phyloP scores from a whole-genome alignment of 805 yeast genomes.

The Candida railenensis region DNA sequence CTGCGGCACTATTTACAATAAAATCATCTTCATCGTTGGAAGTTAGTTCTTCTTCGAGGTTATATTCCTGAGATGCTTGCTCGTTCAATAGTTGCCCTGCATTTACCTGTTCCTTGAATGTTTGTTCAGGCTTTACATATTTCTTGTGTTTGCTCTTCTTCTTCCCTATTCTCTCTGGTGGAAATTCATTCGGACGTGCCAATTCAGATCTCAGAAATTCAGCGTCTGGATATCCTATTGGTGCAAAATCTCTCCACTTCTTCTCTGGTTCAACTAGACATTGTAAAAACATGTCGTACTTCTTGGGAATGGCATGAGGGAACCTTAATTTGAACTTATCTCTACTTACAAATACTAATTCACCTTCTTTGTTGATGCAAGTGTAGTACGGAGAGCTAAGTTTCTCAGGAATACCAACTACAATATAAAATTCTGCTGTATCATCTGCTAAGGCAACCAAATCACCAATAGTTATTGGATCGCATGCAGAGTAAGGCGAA shows the following conservation, averaged over 20 bases:
- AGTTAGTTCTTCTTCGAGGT: neutral
- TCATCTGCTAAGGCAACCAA: constrained; percentile 52
- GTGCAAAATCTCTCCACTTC: constrained; percentile 32
- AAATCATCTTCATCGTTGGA: constrained; percentile 18
- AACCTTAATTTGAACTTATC: constrained; percentile 48
- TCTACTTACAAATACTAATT: constrained; percentile 47
- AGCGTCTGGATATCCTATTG: constrained; percentile 36
- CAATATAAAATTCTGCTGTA: constrained; percentile 49
- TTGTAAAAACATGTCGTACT: constrained; percentile 19
- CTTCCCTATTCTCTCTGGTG: constrained; percentile 1
- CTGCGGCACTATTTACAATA: constrained; percentile 33
- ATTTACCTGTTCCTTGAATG: neutral
- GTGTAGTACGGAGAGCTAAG: constrained; percentile 56
- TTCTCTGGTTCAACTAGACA: constrained; percentile 28
- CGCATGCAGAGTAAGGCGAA: constrained; percentile 12
- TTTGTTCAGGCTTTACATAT: neutral
- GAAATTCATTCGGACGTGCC: constrained; percentile 15
- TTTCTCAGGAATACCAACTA: constrained; percentile 51
- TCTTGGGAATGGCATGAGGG: constrained; percentile 47
- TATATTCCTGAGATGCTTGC: constrained; percentile 10
- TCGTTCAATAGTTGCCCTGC: too few relatives aligned
- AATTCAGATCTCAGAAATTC: constrained; percentile 22
- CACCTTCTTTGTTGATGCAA: constrained; percentile 57
- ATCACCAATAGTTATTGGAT: constrained; percentile 54
- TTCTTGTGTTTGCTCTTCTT: constrained; percentile 6